Evolutionary conservation across 768 basidiomycete genomes (phyloP).

Genomic region (Clathrus columnatus): DNA sequence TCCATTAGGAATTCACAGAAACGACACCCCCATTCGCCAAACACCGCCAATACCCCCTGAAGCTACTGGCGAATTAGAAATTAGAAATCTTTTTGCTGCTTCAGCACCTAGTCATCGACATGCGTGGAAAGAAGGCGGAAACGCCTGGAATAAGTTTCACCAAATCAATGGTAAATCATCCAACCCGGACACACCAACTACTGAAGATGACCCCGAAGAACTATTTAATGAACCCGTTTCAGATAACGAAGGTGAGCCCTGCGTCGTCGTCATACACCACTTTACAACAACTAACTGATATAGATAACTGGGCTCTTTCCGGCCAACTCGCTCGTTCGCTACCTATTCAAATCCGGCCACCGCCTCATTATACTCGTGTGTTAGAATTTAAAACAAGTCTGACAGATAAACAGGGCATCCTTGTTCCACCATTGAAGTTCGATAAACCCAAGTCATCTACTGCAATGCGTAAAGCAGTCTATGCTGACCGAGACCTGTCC

Average conservation of each 20-base stretch:
- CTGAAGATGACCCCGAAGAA: constrained; percentile 27
- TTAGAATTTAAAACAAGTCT: constrained; percentile 43
- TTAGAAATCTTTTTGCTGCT: constrained; percentile 58
- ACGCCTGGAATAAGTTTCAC: constrained; percentile 56
- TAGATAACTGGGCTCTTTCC: constrained; percentile 16
- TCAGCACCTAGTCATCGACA: constrained; percentile 61
- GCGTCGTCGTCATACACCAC: not conserved
- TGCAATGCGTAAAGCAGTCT: constrained; percentile 49
- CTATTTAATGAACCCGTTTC: constrained; percentile 9
- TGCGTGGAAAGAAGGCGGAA: constrained; percentile 58
- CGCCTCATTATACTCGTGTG: constrained; percentile 26
- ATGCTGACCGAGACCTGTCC: constrained; percentile 59
- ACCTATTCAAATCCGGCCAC: constrained; percentile 48
- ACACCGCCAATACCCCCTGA: not conserved
- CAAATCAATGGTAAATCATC: not conserved
- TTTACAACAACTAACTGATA: constrained; percentile 6
- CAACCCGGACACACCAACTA: constrained; percentile 20
- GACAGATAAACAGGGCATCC: constrained; percentile 27
- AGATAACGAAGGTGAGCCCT: not conserved
- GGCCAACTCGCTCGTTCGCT: constrained; percentile 42
- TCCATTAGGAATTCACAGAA: not conserved
- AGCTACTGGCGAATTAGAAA: constrained; percentile 34
- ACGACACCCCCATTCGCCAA: not conserved
- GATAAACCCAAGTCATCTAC: constrained; percentile 30
- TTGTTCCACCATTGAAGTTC: constrained; percentile 20